Base-by-base conservation (phyloP, 352 stramenopile genomes). In the Plasmopara viticola region DNA sequence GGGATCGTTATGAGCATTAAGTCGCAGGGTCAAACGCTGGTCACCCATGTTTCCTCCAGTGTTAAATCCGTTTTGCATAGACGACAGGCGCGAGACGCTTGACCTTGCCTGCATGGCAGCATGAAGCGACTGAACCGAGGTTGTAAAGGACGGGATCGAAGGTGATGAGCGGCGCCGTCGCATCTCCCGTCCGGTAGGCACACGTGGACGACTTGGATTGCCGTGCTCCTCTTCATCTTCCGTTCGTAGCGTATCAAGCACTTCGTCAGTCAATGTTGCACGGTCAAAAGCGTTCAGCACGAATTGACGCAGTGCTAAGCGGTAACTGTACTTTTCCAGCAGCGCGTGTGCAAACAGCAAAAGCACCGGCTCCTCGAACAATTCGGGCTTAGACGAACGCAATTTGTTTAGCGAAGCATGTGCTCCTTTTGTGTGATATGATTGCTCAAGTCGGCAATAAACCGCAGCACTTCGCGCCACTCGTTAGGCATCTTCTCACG, bases 391-490 rank as follows among this genome's bases (percentile, higher is more conserved):
- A n/a, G 75, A 64, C 7, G 66, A 67, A 9, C 80, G 80, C 33
- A 95, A 50, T 55, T 90, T 90, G 73, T 90, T 91, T 10, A 95
- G 69, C 41, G 80, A 87, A 17, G 79, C 74, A 56, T 92, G 82
- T 2, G 84, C 84, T 95, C 84, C 59, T 95, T 95, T 56, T 95
- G 84, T 3, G 82, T 92, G 51, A 95, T 95, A 54, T 93, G 84
- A 64, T 92, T 93, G 54, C 84, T 95, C 55, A 95, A 35, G 38
- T 95, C 83, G 1, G 80, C 84, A 30, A 95, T 72, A 45, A 79
- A 67, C 1, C 82, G 79, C 38, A 95, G 50, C 4, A 93, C 64
- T 60, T 95, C 84, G 35, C 72, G 79, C 79, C 80, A 89, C 31
- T 88, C 80, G 0, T 78, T 66, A 17, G 84, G 74, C 29, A 88